Evolutionary conservation across 345 rosid species (phyloP).

Genomic region (Aquilaria sinensis): DNA sequence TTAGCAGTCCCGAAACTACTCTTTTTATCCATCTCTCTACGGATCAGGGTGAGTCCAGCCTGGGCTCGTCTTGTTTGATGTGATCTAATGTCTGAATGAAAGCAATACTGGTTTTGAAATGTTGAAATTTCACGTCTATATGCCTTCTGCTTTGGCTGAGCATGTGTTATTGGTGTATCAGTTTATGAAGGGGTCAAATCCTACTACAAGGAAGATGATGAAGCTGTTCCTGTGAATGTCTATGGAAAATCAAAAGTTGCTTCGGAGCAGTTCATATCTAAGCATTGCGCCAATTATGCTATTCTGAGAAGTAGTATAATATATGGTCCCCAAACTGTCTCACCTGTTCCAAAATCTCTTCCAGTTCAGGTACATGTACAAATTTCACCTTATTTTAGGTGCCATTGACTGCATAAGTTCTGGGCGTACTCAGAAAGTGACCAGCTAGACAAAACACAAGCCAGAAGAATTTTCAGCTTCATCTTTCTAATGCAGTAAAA

Average conservation of each 20-base stretch:
- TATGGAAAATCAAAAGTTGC: slow-evolving; percentile 89
- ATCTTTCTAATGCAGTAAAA: background rate
- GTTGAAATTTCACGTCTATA: too few species aligned
- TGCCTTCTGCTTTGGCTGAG: slow-evolving; percentile 9
- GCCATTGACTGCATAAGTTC: background rate
- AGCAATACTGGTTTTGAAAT: too few species aligned
- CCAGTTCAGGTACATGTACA: slow-evolving; percentile 61
- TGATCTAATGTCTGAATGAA: slow-evolving; percentile 1
- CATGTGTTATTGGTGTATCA: slow-evolving; percentile 14
- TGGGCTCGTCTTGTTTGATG: background rate
- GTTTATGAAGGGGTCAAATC: slow-evolving; percentile 87
- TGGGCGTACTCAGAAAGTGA: too few species aligned
- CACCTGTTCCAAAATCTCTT: slow-evolving; percentile 82
- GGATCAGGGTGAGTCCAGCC: slow-evolving; percentile 58
- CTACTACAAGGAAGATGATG: slow-evolving; percentile 90
- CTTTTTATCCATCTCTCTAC: slow-evolving; percentile 84
- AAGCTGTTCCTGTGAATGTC: slow-evolving; percentile 62
- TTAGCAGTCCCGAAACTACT: slow-evolving; percentile 22
- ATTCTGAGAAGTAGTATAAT: slow-evolving; percentile 89
- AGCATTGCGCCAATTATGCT: slow-evolving; percentile 55
- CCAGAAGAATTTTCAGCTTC: background rate
- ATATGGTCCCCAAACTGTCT: slow-evolving; percentile 75
- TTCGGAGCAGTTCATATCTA: slow-evolving; percentile 61
- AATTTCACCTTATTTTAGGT: background rate
- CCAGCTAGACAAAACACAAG: background rate